Base-by-base conservation (phyloP, 805 yeast genomes). In the Candida boidinii region DNA sequence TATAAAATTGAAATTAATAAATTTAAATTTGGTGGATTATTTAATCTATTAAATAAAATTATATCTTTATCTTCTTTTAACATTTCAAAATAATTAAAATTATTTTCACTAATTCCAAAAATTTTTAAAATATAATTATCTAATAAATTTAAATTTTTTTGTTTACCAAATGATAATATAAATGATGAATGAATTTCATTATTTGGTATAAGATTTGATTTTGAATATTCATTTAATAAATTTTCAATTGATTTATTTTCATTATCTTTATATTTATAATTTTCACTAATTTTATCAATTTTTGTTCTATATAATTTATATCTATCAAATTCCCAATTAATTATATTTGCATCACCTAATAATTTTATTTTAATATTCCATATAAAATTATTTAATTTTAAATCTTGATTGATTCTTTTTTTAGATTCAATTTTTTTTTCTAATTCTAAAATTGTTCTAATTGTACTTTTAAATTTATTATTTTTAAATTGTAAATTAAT, bases 161-260 rank as follows among this genome's bases (percentile, higher is more conserved):
- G 33, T 25, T 43, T 46, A 17, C 59, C 63, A 16, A 51, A 32
- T 7, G 54, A 46, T 23, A 55, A 36, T 12, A 58, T 21, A 17
- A 56, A 43, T 4, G 51, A 34, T 17, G 44, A 37, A 35, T 46
- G 41, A 8, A 54, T 34, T 9, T 35, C 29, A n/a, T 41, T 23
- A 29, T 51, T 47, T 1, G 54, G 53, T n/a, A 38, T 18, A 17
- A 41, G 35, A 9, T 38, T 41, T 2, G 39, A 29, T 12, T 43
- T 38, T 26, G 33, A 33, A 29, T 48, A 47, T 23, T 42, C 40
- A 6, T 28, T 26, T 9, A 53, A 30, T 13, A 51, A 32, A 8
- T 41, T 41, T 11, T 26, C 22, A 12, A 48, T 38, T 12, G 23
- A 23, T 3, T 33, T 29, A 11, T 12, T 29, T 14, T 35, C 39